Conservation (phyloP, 108 stramenopile genomes). For the Pseudonitzschia pungens region DNA sequence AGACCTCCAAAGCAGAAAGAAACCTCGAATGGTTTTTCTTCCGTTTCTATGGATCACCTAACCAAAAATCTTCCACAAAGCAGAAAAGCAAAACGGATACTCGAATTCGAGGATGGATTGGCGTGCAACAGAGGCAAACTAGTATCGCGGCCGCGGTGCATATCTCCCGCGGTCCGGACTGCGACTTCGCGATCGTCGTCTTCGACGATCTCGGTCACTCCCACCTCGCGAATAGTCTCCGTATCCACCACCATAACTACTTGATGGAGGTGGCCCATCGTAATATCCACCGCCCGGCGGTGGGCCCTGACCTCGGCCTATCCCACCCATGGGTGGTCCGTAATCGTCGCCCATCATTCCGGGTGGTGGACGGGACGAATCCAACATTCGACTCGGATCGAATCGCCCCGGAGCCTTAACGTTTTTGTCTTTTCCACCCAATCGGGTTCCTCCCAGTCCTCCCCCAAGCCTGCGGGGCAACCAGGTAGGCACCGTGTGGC, state of each 20-base stretch:
- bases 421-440: conserved; percentile 74
- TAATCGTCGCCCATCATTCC: conserved; percentile 28
- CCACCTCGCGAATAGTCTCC: conserved; percentile 18
- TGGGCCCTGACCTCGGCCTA: conserved; percentile 40
- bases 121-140: background rate
- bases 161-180: conserved; percentile 38
- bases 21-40: too few species aligned
- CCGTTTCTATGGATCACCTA: too few species aligned
- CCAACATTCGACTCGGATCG: conserved; percentile 56
- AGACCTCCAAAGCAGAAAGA: too few species aligned
- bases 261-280: conserved; percentile 50
- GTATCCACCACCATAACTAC: conserved; percentile 22
- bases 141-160: conserved; percentile 22
- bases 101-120: background rate
- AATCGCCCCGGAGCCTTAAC: conserved; percentile 61
- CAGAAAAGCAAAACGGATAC: too few species aligned
- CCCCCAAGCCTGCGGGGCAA: conserved; percentile 87
- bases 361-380: conserved; percentile 17
- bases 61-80: too few species aligned
- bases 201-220: conserved; percentile 31
- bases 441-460: conserved; percentile 82
- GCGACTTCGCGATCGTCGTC: conserved; percentile 33
- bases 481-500: conserved; percentile 96
- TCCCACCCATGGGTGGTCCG: conserved; percentile 30
- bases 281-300: conserved; percentile 31